A percentile compares a stretch with the other conserved stretches of the same genome.
phyloP scores from a whole-genome alignment of 2,329 filamentous ascomycete species.

The Trichoderma afroharzianum region DNA sequence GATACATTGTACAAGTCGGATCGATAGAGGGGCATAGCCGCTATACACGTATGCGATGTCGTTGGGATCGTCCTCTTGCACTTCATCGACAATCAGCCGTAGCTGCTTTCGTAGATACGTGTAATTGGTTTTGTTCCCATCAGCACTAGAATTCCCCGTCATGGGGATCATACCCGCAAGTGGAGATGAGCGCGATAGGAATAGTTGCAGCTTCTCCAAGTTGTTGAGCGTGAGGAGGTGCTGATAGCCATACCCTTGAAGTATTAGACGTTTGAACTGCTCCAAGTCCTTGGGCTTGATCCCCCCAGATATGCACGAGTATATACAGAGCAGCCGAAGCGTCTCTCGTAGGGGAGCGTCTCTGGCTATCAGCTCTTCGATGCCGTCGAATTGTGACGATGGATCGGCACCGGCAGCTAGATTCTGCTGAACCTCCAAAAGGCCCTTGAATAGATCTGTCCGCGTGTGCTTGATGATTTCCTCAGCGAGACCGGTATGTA shows the following conservation, averaged over 20 bases:
- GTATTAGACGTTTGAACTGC: slow-evolving; percentile 77
- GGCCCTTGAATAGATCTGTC: slow-evolving; percentile 81
- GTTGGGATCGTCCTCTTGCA: slow-evolving; percentile 89
- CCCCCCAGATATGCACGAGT: slow-evolving; percentile 85
- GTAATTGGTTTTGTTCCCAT: slow-evolving; percentile 82
- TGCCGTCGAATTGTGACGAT: slow-evolving; percentile 80
- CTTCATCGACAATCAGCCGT: slow-evolving; percentile 88
- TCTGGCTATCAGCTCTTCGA: slow-evolving; percentile 92
- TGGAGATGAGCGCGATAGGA: slow-evolving; percentile 72
- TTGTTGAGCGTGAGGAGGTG: slow-evolving; percentile 86
- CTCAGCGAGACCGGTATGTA: slow-evolving; percentile 88
- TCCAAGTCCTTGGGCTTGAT: slow-evolving; percentile 87
- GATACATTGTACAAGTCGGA: slow-evolving; percentile 87
- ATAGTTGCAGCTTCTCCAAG: slow-evolving; percentile 84
- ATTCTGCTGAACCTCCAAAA: slow-evolving; percentile 93
- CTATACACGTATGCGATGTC: slow-evolving; percentile 98
- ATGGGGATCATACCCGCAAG: slow-evolving; percentile 80
- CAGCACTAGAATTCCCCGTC: slow-evolving; percentile 47
- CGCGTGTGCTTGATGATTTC: slow-evolving; percentile 93
- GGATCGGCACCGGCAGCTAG: slow-evolving; percentile 87
- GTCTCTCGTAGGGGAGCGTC: slow-evolving; percentile 78
- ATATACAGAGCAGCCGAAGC: slow-evolving; percentile 81
- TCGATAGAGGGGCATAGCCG: slow-evolving; percentile 88
- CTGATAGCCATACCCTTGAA: slow-evolving; percentile 93
- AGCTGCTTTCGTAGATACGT: slow-evolving; percentile 81